phyloP scores from a whole-genome alignment of 352 stramenopile species.

The Phytophthora nicotianae region DNA sequence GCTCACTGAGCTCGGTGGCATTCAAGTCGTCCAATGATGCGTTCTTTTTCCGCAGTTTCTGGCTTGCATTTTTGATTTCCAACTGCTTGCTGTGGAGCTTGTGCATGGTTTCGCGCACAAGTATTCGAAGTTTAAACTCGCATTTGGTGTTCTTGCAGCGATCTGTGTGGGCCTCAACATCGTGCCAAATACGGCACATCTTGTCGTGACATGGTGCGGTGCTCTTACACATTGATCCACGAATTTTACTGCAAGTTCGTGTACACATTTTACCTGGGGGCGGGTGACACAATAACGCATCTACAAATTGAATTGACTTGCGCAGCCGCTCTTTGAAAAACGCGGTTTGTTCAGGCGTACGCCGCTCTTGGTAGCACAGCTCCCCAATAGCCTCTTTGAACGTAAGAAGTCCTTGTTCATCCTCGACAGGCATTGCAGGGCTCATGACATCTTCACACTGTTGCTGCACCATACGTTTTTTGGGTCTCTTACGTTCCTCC shows the following conservation, averaged over 20 bases:
- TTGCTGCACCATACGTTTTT: constrained; percentile 11
- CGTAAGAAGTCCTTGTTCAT: constrained; percentile 51
- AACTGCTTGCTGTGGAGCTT: constrained; percentile 54
- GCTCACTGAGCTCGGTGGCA: constrained; percentile 34
- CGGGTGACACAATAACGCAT: constrained; percentile 64
- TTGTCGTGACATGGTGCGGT: constrained; percentile 61
- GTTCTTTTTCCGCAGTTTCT: constrained; percentile 38
- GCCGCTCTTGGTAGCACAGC: constrained; percentile 65
- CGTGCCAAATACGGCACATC: constrained; percentile 75
- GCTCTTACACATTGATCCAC: constrained; percentile 63
- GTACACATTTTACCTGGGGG: constrained; percentile 53
- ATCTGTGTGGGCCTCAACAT: constrained; percentile 74
- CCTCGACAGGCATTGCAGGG: constrained; percentile 43
- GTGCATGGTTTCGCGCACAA: constrained; percentile 77
- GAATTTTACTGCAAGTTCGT: constrained; percentile 57
- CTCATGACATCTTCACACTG: constrained; percentile 12
- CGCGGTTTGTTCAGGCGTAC: constrained; percentile 51
- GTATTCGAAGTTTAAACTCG: constrained; percentile 72
- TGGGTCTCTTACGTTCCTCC: constrained; percentile 22
- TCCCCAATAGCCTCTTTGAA: constrained; percentile 76
- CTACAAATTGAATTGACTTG: constrained; percentile 73
- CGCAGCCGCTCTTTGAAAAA: constrained; percentile 79
- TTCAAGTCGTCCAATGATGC: constrained; percentile 36
- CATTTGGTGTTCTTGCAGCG: constrained; percentile 65
- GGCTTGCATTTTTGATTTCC: constrained; percentile 38